phyloP scores from a whole-genome alignment of 306 rosid species.

The Luffa acutangula region DNA sequence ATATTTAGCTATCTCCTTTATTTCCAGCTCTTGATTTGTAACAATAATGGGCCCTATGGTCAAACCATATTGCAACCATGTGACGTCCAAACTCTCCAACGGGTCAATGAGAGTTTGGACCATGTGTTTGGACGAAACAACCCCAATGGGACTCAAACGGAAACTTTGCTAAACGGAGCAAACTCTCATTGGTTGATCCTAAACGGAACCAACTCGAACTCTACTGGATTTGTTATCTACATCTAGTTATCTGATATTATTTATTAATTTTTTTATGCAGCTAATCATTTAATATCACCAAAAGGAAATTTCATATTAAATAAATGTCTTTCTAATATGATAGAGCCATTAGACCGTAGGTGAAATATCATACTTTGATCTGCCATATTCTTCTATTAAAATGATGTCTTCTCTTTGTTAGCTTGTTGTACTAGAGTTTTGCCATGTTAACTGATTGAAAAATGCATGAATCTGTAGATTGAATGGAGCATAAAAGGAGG shows the following conservation, averaged over 20 bases:
- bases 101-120: no score
- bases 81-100: no score
- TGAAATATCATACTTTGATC: background rate
- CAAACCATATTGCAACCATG: no score
- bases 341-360: background rate
- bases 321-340: background rate
- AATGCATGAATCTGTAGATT: slow-evolving; percentile 41
- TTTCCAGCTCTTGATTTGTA: no score
- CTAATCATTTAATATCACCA: background rate
- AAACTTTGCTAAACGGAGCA: no score
- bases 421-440: slow-evolving; percentile 14
- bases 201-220: no score
- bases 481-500: slow-evolving; percentile 85
- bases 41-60: no score
- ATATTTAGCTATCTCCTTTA: no score
- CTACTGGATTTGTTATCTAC: background rate
- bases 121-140: no score
- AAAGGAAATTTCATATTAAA: background rate
- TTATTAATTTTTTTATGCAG: background rate
- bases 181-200: no score
- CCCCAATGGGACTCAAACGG: no score
- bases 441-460: slow-evolving; percentile 2
- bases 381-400: slow-evolving; percentile 2
- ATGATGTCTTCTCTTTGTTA: slow-evolving; percentile 11
- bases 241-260: background rate